Percentiles rank a stretch among this genome's conserved stretches.
Conservation (phyloP, 2,329 filamentous ascomycete genomes). For the Hymenoscyphus albidus region DNA sequence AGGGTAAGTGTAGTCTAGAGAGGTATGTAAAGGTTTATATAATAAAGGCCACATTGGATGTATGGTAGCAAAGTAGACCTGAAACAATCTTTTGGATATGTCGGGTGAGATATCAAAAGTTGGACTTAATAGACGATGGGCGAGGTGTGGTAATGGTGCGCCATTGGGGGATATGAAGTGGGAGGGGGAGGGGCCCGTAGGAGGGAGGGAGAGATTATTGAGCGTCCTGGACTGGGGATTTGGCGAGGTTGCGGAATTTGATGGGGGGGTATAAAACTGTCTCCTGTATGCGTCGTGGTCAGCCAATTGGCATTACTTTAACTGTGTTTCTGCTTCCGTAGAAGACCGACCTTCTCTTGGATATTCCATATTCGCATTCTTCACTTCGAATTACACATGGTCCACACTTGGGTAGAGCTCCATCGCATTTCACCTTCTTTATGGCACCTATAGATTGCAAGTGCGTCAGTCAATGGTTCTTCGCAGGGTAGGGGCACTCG, state of each 20-base stretch:
- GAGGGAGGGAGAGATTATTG: background rate
- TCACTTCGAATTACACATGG: conserved; percentile 25
- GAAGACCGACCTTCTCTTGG: conserved; percentile 30
- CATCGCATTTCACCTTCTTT: conserved; percentile 28
- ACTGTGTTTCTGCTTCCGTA: background rate
- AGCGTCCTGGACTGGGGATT: background rate
- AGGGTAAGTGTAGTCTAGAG: conserved; percentile 27
- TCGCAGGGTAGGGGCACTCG: background rate
- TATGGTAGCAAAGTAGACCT: conserved; percentile 32
- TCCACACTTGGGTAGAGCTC: conserved; percentile 25
- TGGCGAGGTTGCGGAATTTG: conserved; percentile 3
- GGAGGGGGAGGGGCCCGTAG: background rate
- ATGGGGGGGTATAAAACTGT: background rate
- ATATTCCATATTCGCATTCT: conserved; percentile 30
- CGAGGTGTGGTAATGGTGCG: background rate
- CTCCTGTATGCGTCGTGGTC: background rate
- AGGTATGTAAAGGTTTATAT: conserved; percentile 33
- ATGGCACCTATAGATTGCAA: background rate
- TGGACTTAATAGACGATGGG: background rate
- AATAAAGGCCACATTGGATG: conserved; percentile 34
- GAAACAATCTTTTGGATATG: conserved; percentile 28
- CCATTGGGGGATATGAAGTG: conserved; percentile 3
- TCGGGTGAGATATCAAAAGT: conserved; percentile 20
- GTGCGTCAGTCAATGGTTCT: background rate
- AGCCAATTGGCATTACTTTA: background rate